These are phyloP conservation scores for Cymbidium sinense DNA, from an alignment of 106 monocot genomes.

Conservation along the genomic window DNA sequence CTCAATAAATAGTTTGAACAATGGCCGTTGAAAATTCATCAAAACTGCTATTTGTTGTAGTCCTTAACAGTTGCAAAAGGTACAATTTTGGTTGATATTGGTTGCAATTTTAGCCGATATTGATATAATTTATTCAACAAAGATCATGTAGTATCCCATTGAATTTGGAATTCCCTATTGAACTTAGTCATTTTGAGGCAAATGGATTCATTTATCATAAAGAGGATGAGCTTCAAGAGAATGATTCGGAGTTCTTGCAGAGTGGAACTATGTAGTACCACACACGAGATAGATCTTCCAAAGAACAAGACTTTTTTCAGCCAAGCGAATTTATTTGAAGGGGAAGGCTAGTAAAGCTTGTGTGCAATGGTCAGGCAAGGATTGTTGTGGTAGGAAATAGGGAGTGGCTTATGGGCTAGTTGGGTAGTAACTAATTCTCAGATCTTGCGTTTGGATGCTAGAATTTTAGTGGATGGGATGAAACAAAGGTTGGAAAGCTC, in stretches of 20 bases:
- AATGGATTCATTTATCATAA: too few relatives aligned
- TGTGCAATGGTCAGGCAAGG: neutral
- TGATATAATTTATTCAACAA: neutral
- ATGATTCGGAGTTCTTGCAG: too few relatives aligned
- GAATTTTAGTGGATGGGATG: neutral
- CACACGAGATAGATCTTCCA: too few relatives aligned
- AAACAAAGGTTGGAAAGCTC: neutral
- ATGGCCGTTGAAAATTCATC: neutral
- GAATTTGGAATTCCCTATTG: too few relatives aligned
- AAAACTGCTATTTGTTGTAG: neutral
- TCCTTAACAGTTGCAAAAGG: neutral
- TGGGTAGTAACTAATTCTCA: neutral
- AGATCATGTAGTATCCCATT: too few relatives aligned
- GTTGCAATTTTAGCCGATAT: neutral
- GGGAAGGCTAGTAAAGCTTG: neutral
- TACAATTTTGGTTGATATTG: neutral
- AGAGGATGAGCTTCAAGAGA: too few relatives aligned
- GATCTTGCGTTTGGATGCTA: too few relatives aligned
- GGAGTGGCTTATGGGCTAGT: neutral
- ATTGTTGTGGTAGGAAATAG: neutral
- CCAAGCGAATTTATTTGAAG: too few relatives aligned
- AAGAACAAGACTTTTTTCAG: too few relatives aligned
- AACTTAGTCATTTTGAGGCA: too few relatives aligned
- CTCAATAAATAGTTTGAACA: too few relatives aligned
- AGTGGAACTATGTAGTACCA: too few relatives aligned